Evolutionary conservation across 805 yeast genomes (phyloP), one percentile per base, ranked within the genome.

Genomic region (Kurtzmaniella cleridarum): DNA sequence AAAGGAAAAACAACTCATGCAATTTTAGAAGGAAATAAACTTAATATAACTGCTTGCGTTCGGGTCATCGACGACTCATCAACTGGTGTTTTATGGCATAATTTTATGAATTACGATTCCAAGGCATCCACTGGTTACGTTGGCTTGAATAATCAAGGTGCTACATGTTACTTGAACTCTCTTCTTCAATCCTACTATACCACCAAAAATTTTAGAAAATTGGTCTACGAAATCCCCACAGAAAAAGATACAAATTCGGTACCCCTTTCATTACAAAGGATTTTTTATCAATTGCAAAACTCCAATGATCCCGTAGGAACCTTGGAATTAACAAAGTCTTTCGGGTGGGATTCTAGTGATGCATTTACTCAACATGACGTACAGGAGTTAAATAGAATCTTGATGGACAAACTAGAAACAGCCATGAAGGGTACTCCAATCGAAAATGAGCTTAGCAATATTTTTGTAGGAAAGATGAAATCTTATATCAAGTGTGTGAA

Each of bases 331-430:
- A 93, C 98, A 0, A 77, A 79, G 42, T 82, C 97, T 0, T 93
- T 93, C 70, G 98, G 99, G 7, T 93, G 99, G 99, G 96, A 89
- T 56, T 75, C 86, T 8, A 81, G 83, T 5, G 98, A 93, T 49
- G 95, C 97, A 0, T 93, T 93, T 60, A 86, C 95, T 2, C 99
- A 93, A 62, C 98, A 93, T 62, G 99, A 93, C 58, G 97, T 93
- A 12, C 99, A 93, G 59, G 99, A 93, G 60, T 71, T 93, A 57
- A 89, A 90, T 57, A 80, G 99, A 50, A 89, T 93, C 29, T 71
- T 93, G 54, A 91, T 93, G 97, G 99, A 93, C 60, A 79, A 83
- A 47, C 71, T 93, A 32, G 99, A 93, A 59, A 71, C 79, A 3
- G 84, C 86, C 38, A 89, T 93, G 97, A 88, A 88, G 53, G 90